A percentile compares a stretch with the other conserved stretches of the same genome.
Evolutionary conservation across 768 basidiomycete genomes (phyloP).

Genomic region (Leccinum fibrillosum): DNA sequence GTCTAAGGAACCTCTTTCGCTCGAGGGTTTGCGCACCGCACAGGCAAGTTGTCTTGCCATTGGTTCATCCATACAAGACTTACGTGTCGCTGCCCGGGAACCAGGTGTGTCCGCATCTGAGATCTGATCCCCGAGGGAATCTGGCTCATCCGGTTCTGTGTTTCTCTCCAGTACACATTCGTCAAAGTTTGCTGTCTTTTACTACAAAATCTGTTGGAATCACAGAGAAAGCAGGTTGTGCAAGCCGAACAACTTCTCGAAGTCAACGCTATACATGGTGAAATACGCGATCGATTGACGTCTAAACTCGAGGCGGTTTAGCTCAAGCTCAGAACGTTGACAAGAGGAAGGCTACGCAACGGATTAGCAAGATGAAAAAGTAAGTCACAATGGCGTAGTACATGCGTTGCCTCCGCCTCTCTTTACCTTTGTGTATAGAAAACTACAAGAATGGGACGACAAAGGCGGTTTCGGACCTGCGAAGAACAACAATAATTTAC

Average conservation of each 20-base stretch:
- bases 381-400: no score
- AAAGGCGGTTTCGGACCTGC: no score
- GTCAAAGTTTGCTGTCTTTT: slow-evolving; percentile 48
- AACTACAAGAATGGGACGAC: slow-evolving; percentile 26
- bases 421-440: no score
- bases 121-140: slow-evolving; percentile 3
- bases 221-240: slow-evolving; percentile 39
- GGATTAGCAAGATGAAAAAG: no score
- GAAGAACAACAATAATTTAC: no score
- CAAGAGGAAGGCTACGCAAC: no score
- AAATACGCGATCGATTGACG: slow-evolving; percentile 29
- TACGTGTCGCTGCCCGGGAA: slow-evolving; percentile 38
- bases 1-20: slow-evolving; percentile 23
- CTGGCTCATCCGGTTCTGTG: slow-evolving; percentile 2
- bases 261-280: slow-evolving; percentile 30
- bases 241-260: slow-evolving; percentile 33
- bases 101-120: slow-evolving; percentile 32
- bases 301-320: slow-evolving; percentile 36
- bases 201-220: slow-evolving; percentile 48
- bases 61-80: no score
- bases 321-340: slow-evolving; percentile 21
- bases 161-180: slow-evolving; percentile 42
- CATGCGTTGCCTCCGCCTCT: no score
- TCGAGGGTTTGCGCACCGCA: no score
- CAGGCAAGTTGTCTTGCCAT: no score